Base-by-base conservation (phyloP, 306 rosid species). In the Lotus japonicus region DNA sequence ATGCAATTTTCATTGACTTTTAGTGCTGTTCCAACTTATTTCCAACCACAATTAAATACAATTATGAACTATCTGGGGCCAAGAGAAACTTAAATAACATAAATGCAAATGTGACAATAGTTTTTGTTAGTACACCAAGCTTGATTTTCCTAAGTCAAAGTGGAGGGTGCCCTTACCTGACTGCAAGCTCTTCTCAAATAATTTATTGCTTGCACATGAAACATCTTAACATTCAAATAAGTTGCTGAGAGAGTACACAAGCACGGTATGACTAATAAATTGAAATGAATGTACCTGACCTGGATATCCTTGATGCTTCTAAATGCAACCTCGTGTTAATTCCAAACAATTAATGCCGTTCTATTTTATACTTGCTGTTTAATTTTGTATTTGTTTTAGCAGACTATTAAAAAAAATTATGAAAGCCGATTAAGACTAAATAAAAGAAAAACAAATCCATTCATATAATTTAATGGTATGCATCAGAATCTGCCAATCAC, bases 111-210 rank as follows among this genome's bases (percentile, higher is more conserved):
- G 4, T 46, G 73, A 23, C 59, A 10, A 17, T 14, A 10, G 26
- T 19, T 64, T 56, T 63, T 65, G 36, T 18, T 41, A 52, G 72
- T 21, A 53, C 66, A 18, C 81, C 81, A 72, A 39, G 57, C 65
- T 60, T 66, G 71, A 77, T 31, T 45, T 80, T 60, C 48, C 54
- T 28, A 7, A 49, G 81, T 76, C 79, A 72, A 76, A 67, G 28
- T 48, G 31, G 6, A 31, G 5, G 36, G 36, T 31, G 36, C 7
- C 36, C 36, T 6, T 16, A 21, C 44, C 12, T 28, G 16, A 10
- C 46, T 26, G 36, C 33, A 9, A n/a, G 21, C 54, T 0, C 15
- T 4, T 12, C 36, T 18, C n/a, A 70, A 26, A 17, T 6, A 19
- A 19, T 59, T 55, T 1, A 12, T 36, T 71, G 61, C 48, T 45